Evolutionary conservation across 73 alveolate genomes (phyloP).

Genomic region (Stentor roeselii): DNA sequence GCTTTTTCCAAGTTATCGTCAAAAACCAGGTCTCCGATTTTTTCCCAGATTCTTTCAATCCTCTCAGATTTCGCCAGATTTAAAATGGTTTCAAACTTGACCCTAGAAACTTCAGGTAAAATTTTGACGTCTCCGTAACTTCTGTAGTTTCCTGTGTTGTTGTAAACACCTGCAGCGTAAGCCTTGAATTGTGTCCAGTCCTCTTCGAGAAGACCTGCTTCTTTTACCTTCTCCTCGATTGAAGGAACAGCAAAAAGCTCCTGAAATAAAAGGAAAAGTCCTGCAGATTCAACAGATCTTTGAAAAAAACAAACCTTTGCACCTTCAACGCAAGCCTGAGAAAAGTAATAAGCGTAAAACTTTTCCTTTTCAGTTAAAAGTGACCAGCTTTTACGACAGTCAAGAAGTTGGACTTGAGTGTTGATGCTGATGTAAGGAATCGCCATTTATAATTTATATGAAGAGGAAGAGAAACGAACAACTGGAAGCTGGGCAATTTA

Average conservation of each 20-base stretch:
- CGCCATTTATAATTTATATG: conserved; percentile 25
- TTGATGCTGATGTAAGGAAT: neutral
- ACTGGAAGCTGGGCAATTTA: conserved; percentile 52
- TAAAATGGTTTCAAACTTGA: conserved; percentile 42
- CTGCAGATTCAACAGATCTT: conserved; percentile 95
- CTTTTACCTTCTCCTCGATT: conserved; percentile 28
- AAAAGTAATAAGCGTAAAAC: conserved; percentile 78
- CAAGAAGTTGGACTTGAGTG: conserved; percentile 17
- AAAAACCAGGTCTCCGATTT: conserved; percentile 47
- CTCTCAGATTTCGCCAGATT: conserved; percentile 41
- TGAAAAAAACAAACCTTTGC: conserved; percentile 79
- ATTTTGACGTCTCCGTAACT: conserved; percentile 84
- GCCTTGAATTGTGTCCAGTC: conserved; percentile 53
- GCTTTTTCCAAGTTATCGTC: conserved; percentile 29
- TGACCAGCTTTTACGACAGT: neutral
- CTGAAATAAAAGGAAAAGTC: conserved; percentile 81
- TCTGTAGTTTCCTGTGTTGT: conserved; percentile 72
- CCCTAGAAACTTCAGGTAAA: conserved; percentile 69
- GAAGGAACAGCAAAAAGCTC: conserved; percentile 63
- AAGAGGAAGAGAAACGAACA: conserved; percentile 11
- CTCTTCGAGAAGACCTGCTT: conserved; percentile 52
- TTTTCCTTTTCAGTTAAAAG: conserved; percentile 76
- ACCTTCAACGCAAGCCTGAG: conserved; percentile 97
- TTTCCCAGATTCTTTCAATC: conserved; percentile 46
- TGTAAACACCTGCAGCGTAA: conserved; percentile 69